A percentile compares a stretch with the other conserved stretches of the same genome.
Conservation (phyloP, 2,329 filamentous ascomycete genomes). For the Beauveria scarabaeidicola region DNA sequence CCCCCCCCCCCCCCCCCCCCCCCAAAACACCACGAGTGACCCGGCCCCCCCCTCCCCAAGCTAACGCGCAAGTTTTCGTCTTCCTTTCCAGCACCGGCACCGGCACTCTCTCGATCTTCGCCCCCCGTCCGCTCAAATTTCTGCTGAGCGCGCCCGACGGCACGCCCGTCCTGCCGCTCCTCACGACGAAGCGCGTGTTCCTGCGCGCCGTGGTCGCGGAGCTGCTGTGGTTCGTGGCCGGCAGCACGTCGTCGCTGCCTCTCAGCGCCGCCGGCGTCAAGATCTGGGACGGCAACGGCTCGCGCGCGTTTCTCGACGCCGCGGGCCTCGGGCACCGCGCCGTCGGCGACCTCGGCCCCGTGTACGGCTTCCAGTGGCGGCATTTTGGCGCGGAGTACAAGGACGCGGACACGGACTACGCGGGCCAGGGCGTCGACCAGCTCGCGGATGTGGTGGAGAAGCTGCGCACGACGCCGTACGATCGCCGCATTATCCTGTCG, state of each 20-base stretch:
- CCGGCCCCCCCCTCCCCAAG: not conserved
- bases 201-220: conserved; percentile 82
- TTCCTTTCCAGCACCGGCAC: conserved; percentile 67
- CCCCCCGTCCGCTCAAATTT: conserved; percentile 80
- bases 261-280: conserved; percentile 77
- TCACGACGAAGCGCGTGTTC: conserved; percentile 97
- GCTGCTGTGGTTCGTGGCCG: conserved; percentile 90
- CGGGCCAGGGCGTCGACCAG: conserved; percentile 85
- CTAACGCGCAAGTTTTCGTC: conserved; percentile 9
- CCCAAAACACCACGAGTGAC: not conserved
- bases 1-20: too few species aligned
- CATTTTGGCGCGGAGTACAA: conserved; percentile 92
- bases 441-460: conserved; percentile 84
- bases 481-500: conserved; percentile 79
- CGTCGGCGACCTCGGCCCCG: conserved; percentile 84
- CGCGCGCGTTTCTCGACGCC: conserved; percentile 78
- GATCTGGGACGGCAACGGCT: conserved; percentile 98
- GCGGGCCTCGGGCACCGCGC: conserved; percentile 74
- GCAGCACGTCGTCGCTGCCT: conserved; percentile 68
- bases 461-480: conserved; percentile 73
- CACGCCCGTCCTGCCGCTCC: conserved; percentile 69
- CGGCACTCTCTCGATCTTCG: conserved; percentile 83
- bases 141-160: conserved; percentile 54
- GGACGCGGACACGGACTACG: conserved; percentile 72
- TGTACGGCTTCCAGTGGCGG: conserved; percentile 98